Base-by-base conservation (phyloP, 106 monocot genomes). In the Dioscorea alata region DNA sequence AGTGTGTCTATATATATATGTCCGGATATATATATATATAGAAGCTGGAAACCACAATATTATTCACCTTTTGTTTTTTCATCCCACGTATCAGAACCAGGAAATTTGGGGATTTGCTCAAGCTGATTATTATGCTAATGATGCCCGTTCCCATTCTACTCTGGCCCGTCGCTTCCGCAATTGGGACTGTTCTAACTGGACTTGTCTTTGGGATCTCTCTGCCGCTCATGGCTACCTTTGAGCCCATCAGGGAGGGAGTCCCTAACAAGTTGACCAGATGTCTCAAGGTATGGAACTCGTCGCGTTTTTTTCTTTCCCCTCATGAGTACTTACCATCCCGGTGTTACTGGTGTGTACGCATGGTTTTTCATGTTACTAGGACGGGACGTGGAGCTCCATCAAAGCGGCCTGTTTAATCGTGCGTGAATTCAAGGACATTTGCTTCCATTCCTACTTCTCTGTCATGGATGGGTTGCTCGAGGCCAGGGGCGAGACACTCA, bases 391-490 rank as follows among this genome's bases (percentile, higher is more conserved):
- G 67, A 68, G 32, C 15, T 62, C 76, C 1, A 60, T 81, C 6
- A 50, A 13, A 54, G 57, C 62, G 68, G 66, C 32, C 13, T 81
- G 60, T n/a, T 76, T 72, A 2, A 68, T 76, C 42, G 75, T 81
- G 49, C 52, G 81, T 12, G 81, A 81, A 57, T 75, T 72, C 50
- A 53, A 52, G 22, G 81, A 81, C 49, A 34, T 81, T 5, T 81
- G 81, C 62, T 76, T 76, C 61, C 62, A 81, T 50, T 76, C 81
- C 14, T 81, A 76, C 53, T 81, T 81, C 63, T 81, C 81, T 14
- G 17, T 76, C 19, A 81, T 81, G 81, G 71, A 81, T 76, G 76
- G 75, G 33, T 28, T 74, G 64, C 64, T 70, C n/a, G 70, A 74
- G 13, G 34, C 67, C 12, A 65, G 22, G 50, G 63, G 62, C 13